Conservation (phyloP, 1,284 basidiomycete species). For the Phlebopus sp. region DNA sequence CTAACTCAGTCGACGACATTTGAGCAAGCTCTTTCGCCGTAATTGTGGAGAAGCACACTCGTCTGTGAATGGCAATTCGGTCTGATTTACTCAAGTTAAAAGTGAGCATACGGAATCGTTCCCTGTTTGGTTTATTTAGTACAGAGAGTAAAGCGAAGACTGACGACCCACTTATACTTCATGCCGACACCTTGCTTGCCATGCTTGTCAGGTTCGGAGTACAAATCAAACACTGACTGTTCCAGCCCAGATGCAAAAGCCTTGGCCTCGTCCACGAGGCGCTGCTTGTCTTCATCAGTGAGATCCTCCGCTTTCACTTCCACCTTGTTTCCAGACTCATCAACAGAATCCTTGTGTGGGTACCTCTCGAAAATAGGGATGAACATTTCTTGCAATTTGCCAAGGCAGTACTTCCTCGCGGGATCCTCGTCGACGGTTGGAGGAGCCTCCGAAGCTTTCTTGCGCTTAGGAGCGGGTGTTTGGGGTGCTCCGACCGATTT, state of each 20-base stretch:
- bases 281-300: slow-evolving; percentile 57
- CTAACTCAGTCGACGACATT: slow-evolving; percentile 84
- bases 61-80: slow-evolving; percentile 68
- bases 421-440: slow-evolving; percentile 57
- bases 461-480: slow-evolving; percentile 43
- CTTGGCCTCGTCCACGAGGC: slow-evolving; percentile 51
- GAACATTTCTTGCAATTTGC: slow-evolving; percentile 69
- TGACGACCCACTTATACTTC: slow-evolving; percentile 74
- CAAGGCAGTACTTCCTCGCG: slow-evolving; percentile 70
- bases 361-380: slow-evolving; percentile 65
- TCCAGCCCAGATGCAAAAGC: slow-evolving; percentile 67
- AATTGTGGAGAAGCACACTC: slow-evolving; percentile 66
- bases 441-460: slow-evolving; percentile 38
- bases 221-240: slow-evolving; percentile 65
- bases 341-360: slow-evolving; percentile 40
- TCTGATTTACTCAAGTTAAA: slow-evolving; percentile 79
- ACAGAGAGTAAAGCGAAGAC: slow-evolving; percentile 5
- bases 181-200: slow-evolving; percentile 63
- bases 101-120: slow-evolving; percentile 78
- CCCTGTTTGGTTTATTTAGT: slow-evolving; percentile 42
- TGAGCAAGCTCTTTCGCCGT: slow-evolving; percentile 67
- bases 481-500: slow-evolving; percentile 34
- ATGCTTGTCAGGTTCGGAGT: slow-evolving; percentile 73
- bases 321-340: slow-evolving; percentile 25
- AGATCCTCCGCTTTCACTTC: slow-evolving; percentile 41